phyloP scores from a whole-genome alignment of 768 basidiomycete genomes.

The Pholiota molesta region DNA sequence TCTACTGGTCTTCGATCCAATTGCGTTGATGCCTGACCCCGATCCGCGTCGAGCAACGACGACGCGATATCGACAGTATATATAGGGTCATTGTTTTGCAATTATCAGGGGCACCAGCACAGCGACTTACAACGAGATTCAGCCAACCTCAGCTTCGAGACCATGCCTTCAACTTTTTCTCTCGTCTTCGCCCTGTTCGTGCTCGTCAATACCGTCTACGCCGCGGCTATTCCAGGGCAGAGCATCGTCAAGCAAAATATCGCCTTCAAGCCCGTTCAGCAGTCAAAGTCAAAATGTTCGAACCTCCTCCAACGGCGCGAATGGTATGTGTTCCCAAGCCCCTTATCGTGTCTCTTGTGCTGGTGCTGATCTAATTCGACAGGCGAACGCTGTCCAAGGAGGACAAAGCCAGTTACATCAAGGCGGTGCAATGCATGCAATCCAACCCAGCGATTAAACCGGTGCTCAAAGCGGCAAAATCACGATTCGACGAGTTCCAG shows the following conservation, averaged over 20 bases:
- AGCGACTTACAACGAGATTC: background rate
- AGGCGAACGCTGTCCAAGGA: constrained; percentile 32
- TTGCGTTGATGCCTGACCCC: background rate
- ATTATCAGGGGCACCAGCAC: background rate
- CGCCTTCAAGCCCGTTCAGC: background rate
- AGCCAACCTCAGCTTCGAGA: background rate
- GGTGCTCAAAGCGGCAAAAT: constrained; percentile 23
- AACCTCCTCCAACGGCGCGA: background rate
- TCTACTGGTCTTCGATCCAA: background rate
- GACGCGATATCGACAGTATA: background rate
- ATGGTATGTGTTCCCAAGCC: background rate
- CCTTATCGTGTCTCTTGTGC: background rate
- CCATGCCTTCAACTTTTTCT: background rate
- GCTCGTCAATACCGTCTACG: background rate
- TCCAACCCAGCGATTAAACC: constrained; percentile 27
- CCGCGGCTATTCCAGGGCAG: background rate
- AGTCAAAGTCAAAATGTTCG: background rate
- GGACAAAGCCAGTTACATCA: constrained; percentile 34
- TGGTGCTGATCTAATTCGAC: background rate
- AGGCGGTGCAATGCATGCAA: constrained; percentile 38
- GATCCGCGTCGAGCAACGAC: background rate
- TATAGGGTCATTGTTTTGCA: background rate
- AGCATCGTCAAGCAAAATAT: background rate
- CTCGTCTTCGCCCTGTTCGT: background rate
- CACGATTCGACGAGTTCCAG: constrained; percentile 44